Conservation (phyloP, 805 yeast genomes). For the Lachancea mirantina region DNA sequence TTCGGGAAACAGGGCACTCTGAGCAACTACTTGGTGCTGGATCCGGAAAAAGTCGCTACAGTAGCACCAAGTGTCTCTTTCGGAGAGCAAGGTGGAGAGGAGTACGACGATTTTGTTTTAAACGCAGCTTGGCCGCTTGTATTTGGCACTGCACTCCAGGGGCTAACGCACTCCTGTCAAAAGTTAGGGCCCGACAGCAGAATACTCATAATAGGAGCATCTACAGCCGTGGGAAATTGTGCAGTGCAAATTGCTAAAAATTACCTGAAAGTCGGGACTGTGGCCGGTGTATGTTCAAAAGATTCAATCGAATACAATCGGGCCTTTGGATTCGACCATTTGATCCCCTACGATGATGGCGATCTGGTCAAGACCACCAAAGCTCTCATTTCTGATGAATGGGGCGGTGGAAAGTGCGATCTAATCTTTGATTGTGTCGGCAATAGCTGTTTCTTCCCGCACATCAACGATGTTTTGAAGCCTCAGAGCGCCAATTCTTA, state of each 20-base stretch:
- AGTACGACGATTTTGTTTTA: conserved; percentile 17
- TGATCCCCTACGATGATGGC: conserved; percentile 48
- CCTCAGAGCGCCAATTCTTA: conserved; percentile 40
- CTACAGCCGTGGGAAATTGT: conserved; percentile 59
- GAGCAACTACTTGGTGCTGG: conserved; percentile 40
- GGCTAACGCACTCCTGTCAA: conserved; percentile 27
- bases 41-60: conserved; percentile 27
- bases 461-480: conserved; percentile 39
- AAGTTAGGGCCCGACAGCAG: conserved; percentile 37
- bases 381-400: conserved; percentile 21
- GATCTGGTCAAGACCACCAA: conserved; percentile 33
- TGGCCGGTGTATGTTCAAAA: conserved; percentile 52
- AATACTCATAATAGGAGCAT: conserved; percentile 65
- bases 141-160: conserved; percentile 53
- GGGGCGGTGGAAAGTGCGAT: conserved; percentile 44
- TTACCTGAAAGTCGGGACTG: conserved; percentile 38
- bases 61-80: conserved; percentile 29
- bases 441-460: conserved; percentile 40
- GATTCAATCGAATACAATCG: conserved; percentile 39
- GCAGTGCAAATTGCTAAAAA: conserved; percentile 51
- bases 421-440: conserved; percentile 63
- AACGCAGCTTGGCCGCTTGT: conserved; percentile 56
- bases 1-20: conserved; percentile 35
- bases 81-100: conserved; percentile 3
- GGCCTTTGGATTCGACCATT: conserved; percentile 50